Base-by-base conservation (phyloP, 2,329 filamentous ascomycete species). In the Talaromyces islandicus region DNA sequence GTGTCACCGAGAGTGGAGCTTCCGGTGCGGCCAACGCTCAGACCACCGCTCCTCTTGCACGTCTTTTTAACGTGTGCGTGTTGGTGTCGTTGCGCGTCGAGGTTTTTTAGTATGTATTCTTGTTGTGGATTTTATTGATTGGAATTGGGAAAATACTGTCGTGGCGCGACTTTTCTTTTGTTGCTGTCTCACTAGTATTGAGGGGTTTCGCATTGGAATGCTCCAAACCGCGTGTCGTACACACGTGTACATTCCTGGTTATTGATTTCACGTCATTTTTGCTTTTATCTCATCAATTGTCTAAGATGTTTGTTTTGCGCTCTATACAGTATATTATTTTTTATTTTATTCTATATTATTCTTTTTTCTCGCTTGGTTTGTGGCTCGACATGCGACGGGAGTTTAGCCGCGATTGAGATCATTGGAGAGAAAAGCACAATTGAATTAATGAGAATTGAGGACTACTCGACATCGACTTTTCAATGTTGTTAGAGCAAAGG, bases 1-100 rank as follows among this genome's bases (percentile, higher is more conserved):
- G 58, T 61, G 57, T 56, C 62, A 54, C 62, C 59, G 41, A 48
- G 32, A 57, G 62, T 61, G 62, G 62, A 59, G 54, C 52, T 29
- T 35, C 29, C 35, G 56, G 56, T n/a, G 43, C 19, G 9, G n/a
- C 43, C 19, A 54, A 50, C 56, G 59, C 59, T 59, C 56, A 46
- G 61, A 56, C 59, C 54, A 56, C 54, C 59, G 59, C 57, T 38
- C 57, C 55, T 14, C 58, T 57, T 61, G 60, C 60, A 59, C 61
- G 59, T 57, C 58, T 14, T 38, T n/a, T 52, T 46, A 59, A 56
- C 61, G 61, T 63, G 61, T 61, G 54, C 43, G 35, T 46, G 56
- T 54, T 35, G 52, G 38, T 21, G 38, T 29, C 38, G 43, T 27
- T 51, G 58, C 60, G 59, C 59, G 59, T 56, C 51, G 30, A 54